phyloP scores from a whole-genome alignment of 345 rosid genomes.

The Populus alba region DNA sequence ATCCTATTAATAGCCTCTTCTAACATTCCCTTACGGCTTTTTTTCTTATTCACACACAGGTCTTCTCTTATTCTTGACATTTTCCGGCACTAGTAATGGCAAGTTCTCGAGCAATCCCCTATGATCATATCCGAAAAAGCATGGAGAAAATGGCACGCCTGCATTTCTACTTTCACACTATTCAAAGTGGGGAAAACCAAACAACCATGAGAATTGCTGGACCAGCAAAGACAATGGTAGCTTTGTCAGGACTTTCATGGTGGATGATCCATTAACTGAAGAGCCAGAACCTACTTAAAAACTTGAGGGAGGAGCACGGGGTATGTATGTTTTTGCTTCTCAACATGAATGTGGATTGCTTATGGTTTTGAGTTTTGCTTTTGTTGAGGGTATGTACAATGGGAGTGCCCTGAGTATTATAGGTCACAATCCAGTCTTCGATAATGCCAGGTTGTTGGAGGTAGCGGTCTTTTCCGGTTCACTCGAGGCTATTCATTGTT shows the following conservation, averaged over 20 bases:
- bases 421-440: neutral
- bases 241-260: slow-evolving; percentile 26
- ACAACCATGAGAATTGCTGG: slow-evolving; percentile 9
- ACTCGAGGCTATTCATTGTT: slow-evolving; percentile 19
- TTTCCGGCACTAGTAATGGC: neutral
- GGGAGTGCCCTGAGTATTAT: slow-evolving; percentile 13
- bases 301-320: slow-evolving; percentile 39
- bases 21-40: neutral
- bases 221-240: neutral
- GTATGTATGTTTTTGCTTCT: slow-evolving; percentile 25
- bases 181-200: neutral
- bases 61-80: slow-evolving; percentile 2
- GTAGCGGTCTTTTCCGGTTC: slow-evolving; percentile 10
- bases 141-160: slow-evolving; percentile 17
- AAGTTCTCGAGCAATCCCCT: slow-evolving; percentile 19
- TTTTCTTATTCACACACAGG: slow-evolving; percentile 6
- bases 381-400: slow-evolving; percentile 16
- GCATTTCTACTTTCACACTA: slow-evolving; percentile 19
- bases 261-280: slow-evolving; percentile 34
- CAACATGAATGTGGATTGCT: slow-evolving; percentile 10
- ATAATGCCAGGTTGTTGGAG: slow-evolving; percentile 12
- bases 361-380: slow-evolving; percentile 2
- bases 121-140: neutral
- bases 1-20: slow-evolving; percentile 5
- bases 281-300: slow-evolving; percentile 33